These are phyloP conservation scores for Russula sp. DNA, from an alignment of 768 basidiomycete genomes.

Conservation along the genomic window DNA sequence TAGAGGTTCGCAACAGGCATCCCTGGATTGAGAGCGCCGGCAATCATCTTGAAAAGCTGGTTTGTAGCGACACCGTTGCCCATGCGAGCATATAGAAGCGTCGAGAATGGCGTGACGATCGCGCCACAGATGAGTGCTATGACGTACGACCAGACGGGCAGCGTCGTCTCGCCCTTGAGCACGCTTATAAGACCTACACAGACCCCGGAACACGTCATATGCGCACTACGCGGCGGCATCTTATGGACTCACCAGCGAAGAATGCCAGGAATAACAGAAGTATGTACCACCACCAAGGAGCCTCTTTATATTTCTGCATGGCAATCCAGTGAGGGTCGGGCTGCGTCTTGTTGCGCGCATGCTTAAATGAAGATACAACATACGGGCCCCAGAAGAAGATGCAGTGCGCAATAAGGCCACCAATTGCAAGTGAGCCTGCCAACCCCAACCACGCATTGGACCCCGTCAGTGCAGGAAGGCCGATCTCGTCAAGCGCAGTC, in stretches of 20 bases:
- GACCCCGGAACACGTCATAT: not conserved
- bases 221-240: not conserved
- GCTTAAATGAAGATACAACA: conserved; percentile 44
- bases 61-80: conserved; percentile 56
- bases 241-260: conserved; percentile 41
- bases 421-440: conserved; percentile 43
- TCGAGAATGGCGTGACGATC: conserved; percentile 47
- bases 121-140: conserved; percentile 47
- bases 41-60: conserved; percentile 62
- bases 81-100: conserved; percentile 50
- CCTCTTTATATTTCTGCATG: conserved; percentile 56
- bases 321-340: conserved; percentile 56
- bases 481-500: conserved; percentile 46
- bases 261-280: conserved; percentile 45
- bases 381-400: conserved; percentile 54
- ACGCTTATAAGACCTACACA: conserved; percentile 32
- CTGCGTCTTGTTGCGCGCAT: conserved; percentile 40
- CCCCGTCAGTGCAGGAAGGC: conserved; percentile 38
- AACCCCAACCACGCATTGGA: conserved; percentile 50
- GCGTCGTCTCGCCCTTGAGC: conserved; percentile 53
- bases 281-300: conserved; percentile 57
- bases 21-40: conserved; percentile 53
- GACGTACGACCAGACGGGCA: conserved; percentile 60
- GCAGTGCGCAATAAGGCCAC: conserved; percentile 47
- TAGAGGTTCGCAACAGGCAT: conserved; percentile 66